Evolutionary conservation across 164 flowering plant species (phyloP).

Genomic region (Chimonanthus praecox): DNA sequence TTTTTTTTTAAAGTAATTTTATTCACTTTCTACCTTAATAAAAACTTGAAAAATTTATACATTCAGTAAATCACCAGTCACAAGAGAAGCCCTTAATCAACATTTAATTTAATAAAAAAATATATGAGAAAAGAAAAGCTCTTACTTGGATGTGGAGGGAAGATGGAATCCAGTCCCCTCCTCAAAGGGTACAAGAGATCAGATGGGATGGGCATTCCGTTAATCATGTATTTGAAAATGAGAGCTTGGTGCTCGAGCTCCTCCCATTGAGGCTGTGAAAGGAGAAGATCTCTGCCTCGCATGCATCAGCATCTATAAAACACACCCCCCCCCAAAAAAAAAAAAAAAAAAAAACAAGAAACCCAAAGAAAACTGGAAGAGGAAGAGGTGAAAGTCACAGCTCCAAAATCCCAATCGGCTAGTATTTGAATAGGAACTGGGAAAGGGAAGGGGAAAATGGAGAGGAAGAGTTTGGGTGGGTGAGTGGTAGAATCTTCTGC

Average conservation of each 20-base stretch:
- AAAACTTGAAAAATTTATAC: no score
- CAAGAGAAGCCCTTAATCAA: neutral
- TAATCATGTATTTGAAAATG: conserved; percentile 48
- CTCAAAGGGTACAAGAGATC: conserved; percentile 40
- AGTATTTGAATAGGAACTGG: neutral
- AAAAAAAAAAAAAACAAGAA: neutral
- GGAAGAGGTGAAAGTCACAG: neutral
- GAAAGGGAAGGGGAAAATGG: neutral
- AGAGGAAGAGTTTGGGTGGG: conserved; percentile 6
- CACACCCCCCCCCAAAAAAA: neutral
- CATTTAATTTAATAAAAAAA: neutral
- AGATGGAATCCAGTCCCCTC: conserved; percentile 30
- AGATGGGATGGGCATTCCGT: conserved; percentile 48
- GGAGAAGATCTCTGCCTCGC: conserved; percentile 27
- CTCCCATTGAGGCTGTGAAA: conserved; percentile 62
- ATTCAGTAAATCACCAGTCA: neutral
- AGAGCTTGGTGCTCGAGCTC: conserved; percentile 72
- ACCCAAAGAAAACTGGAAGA: neutral
- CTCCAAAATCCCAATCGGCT: neutral
- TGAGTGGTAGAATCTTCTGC: conserved; percentile 29
- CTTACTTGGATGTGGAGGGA: conserved; percentile 39
- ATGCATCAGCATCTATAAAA: conserved; percentile 19
- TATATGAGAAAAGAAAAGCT: neutral
- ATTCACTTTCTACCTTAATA: no score
- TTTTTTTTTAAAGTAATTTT: no score